phyloP scores from a whole-genome alignment of 2,329 filamentous ascomycete species.

The Aspergillus chevalieri region DNA sequence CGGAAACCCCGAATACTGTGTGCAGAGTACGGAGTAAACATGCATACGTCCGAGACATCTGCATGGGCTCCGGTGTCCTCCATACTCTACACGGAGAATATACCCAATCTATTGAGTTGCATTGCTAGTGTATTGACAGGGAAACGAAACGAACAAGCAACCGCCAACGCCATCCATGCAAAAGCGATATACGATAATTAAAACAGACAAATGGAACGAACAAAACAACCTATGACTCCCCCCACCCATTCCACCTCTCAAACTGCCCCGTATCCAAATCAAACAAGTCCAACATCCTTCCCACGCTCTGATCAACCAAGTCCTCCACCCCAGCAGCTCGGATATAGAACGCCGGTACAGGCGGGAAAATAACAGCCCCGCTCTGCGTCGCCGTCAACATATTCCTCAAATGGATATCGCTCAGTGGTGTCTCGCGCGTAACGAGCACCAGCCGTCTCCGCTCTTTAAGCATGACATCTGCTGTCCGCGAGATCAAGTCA shows the following conservation, averaged over 20 bases:
- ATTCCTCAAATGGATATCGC: conserved; percentile 42
- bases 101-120: background rate
- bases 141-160: background rate
- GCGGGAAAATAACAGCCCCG: conserved; percentile 42
- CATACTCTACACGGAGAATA: too few relatives aligned
- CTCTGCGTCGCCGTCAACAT: conserved; percentile 37
- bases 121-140: background rate
- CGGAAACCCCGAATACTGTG: too few relatives aligned
- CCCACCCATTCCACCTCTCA: conserved; percentile 22
- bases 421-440: conserved; percentile 42
- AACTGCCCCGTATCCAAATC: conserved; percentile 39
- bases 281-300: conserved; percentile 43
- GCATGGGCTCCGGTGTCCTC: too few relatives aligned
- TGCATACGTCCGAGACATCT: too few relatives aligned
- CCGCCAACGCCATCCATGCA: background rate
- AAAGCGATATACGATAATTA: too few relatives aligned
- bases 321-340: conserved; percentile 36
- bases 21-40: too few relatives aligned
- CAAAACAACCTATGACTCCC: conserved; percentile 4
- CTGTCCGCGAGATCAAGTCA: conserved; percentile 42
- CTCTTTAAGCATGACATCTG: conserved; percentile 46
- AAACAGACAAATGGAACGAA: too few relatives aligned
- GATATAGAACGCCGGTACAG: conserved; percentile 43
- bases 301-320: conserved; percentile 42
- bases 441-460: conserved; percentile 35